Conservation (phyloP, 2,329 filamentous ascomycete species). For the Myriosclerotinia duriaeana region DNA sequence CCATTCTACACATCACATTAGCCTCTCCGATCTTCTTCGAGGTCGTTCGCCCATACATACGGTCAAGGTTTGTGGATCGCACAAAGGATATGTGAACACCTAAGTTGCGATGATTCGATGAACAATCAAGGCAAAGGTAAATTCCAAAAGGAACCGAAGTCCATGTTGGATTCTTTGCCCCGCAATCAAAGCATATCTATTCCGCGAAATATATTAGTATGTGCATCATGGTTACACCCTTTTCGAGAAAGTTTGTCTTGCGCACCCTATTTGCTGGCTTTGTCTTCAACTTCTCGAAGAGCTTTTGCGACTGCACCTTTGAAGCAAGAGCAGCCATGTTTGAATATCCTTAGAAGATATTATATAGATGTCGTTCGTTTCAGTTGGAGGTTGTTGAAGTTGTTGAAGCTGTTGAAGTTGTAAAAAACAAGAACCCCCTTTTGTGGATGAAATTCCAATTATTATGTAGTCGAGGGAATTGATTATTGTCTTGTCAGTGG, state of each 20-base stretch:
- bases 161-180: slow-evolving; percentile 97
- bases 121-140: slow-evolving; percentile 97
- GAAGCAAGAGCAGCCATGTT: slow-evolving; percentile 69
- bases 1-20: slow-evolving; percentile 64
- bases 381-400: not conserved
- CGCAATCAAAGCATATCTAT: slow-evolving; percentile 97
- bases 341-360: slow-evolving; percentile 28
- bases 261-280: slow-evolving; percentile 90
- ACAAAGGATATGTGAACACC: slow-evolving; percentile 99
- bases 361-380: slow-evolving; percentile 12
- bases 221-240: slow-evolving; percentile 1
- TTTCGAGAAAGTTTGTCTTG: slow-evolving; percentile 39
- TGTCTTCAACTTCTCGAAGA: slow-evolving; percentile 95
- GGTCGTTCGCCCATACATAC: slow-evolving; percentile 57
- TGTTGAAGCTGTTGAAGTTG: slow-evolving; percentile 7
- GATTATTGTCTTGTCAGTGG: not conserved
- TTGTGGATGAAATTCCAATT: slow-evolving; percentile 8
- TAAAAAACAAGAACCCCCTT: slow-evolving; percentile 25
- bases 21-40: slow-evolving; percentile 12
- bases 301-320: slow-evolving; percentile 92
- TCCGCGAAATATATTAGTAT: slow-evolving; percentile 28
- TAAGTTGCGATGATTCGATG: slow-evolving; percentile 92
- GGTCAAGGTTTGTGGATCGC: slow-evolving; percentile 95
- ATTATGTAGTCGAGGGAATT: slow-evolving; percentile 9
- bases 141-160: slow-evolving; percentile 96